Base-by-base conservation (phyloP, 257 asterid genomes). In the Solanum chmielewskii region DNA sequence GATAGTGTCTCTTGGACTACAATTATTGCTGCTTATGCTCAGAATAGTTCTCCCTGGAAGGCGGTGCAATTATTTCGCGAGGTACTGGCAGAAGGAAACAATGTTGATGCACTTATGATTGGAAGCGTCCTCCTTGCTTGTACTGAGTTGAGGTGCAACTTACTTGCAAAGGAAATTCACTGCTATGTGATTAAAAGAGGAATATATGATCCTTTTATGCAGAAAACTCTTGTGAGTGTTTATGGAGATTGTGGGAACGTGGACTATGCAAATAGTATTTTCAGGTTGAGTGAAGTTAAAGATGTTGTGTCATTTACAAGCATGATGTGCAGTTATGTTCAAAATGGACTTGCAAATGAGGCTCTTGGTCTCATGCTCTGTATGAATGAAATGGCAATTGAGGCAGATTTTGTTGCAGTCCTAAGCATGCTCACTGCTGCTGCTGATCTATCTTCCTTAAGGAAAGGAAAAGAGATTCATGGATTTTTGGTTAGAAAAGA, bases 391-490 rank as follows among this genome's bases (percentile, higher is more conserved):
- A 85, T 90, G 69, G 92, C 92, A 11, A 88, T 92, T 25, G 94
- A 91, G 92, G 92, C 93, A n/a, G 99, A 97, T 90, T 86, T 84
- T 11, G 74, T 93, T 85, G 95, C 96, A 83, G 60, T 92, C 85
- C 64, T 92, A 90, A 88, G 95, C 64, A 90, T 91, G 81, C 92
- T 97, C 87, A 91, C 94, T 49, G 96, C 97, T 87, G 93, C 88
- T 87, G 90, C 97, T 44, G 90, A 87, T 89, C 83, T 94, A 89
- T 92, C 97, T 41, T 93, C 94, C 42, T 85, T 94, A 82, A 87
- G 93, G 80, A 95, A 93, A 90, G 97, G 98, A 71, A 91, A 92
- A 92, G 98, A 97, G 91, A 91, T 93, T 84, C 99, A 95, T 87
- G 96, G 94, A 23, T 94, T 89, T 91, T 68, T 93, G 69, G 81